Percentiles rank a stretch among this genome's conserved stretches.
phyloP scores from a whole-genome alignment of 495 filamentous ascomycete species.

The Platismatia glauca region DNA sequence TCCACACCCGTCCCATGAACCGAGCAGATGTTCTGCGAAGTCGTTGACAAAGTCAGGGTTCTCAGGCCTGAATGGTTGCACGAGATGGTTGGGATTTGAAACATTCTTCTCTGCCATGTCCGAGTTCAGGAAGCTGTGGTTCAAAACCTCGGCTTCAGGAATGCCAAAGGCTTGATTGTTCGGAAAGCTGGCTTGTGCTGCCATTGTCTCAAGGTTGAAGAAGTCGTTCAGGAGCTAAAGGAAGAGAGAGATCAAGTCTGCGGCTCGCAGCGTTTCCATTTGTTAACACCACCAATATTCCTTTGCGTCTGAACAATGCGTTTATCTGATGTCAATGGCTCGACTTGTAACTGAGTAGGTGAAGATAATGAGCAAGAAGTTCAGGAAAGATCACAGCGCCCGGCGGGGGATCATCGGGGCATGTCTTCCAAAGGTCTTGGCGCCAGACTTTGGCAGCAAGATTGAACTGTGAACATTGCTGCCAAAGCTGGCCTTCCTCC shows the following conservation, averaged over 20 bases:
- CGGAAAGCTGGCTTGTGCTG: not conserved
- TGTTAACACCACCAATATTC: not conserved
- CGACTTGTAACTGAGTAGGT: not conserved
- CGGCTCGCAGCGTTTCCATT: not conserved
- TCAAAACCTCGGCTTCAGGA: not conserved
- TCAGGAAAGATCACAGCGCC: not conserved
- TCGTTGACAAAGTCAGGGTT: not conserved
- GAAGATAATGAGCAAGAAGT: not conserved
- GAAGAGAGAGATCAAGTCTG: not conserved
- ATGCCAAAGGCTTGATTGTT: not conserved
- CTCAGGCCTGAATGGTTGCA: not conserved
- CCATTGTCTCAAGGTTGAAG: not conserved
- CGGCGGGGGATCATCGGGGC: too few species aligned
- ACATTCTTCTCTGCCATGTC: not conserved
- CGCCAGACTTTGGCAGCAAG: conserved; percentile 13
- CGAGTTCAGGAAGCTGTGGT: not conserved
- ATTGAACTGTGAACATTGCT: conserved; percentile 6
- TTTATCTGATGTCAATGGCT: not conserved
- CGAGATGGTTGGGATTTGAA: not conserved
- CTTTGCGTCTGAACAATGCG: not conserved
- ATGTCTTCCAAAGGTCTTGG: not conserved
- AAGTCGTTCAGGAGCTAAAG: not conserved
- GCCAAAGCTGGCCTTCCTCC: not conserved
- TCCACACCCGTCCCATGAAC: not conserved
- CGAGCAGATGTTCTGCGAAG: not conserved